Base-by-base conservation (phyloP, 2,329 filamentous ascomycete genomes). In the Rutstroemia sp. region DNA sequence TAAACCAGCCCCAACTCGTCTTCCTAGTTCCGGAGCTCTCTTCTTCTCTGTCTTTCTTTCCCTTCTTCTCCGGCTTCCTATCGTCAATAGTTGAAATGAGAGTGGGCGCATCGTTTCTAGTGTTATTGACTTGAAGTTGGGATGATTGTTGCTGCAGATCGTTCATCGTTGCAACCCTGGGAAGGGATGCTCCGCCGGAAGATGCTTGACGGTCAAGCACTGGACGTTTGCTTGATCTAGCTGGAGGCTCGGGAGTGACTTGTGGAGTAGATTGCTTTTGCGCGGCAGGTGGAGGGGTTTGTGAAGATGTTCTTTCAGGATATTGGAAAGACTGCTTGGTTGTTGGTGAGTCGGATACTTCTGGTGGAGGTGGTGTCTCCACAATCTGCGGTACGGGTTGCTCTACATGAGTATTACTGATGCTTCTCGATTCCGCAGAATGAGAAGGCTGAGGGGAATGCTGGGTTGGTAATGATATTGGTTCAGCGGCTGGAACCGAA, bases 1-100 rank as follows among this genome's bases (percentile, higher is more conserved):
- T 85, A 69, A 95, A 83, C 87, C 88, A 92, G 63, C 89, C 89
- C 88, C 90, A 88, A 59, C 86, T 88, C 10, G 90, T 92, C 69
- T 94, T 95, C 59, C 86, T 81, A 23, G 78, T 74, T 5, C 77
- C 72, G 2, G 76, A 77, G 51, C 89, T 84, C 1, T 85, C 77
- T 6, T 68, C 69, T 1, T 85, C 77, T 5, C 67, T 69, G 9
- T 86, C 80, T 61, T 80, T 90, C 69, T 87, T 92, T 51, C 82
- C 79, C 64, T 86, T 90, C 69, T 83, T 85, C n/a, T 92, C 88
- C 0, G 75, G 66, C 65, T 87, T 90, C 70, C 83, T 87, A 54
- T 94, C 88, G 57, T 92, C 88, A 2, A 88, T 75, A 0, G 86
- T 92, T 0, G 91, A 89, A 52, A 94, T 91, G 63, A 91, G 87